Percentiles rank a stretch among this genome's conserved stretches.
These are phyloP conservation scores for Monosporascus sp. DNA, from an alignment of 2,329 filamentous ascomycete species.

Conservation along the genomic window DNA sequence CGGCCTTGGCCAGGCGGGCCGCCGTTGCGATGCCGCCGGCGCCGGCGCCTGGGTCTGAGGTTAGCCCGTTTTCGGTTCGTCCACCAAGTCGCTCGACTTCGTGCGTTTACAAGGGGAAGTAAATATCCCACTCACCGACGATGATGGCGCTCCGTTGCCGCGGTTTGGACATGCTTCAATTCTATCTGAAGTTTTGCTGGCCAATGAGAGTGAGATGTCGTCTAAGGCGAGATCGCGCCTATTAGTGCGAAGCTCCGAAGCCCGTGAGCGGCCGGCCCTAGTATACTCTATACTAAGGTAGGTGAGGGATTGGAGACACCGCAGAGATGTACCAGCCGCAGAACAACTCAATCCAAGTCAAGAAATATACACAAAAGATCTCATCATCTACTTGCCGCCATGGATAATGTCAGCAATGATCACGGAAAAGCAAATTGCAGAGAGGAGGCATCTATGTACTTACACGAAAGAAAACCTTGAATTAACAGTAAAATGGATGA, in stretches of 20 bases:
- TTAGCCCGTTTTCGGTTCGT: not conserved
- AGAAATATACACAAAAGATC: too few species aligned
- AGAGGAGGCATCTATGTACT: too few species aligned
- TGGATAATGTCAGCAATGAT: too few species aligned
- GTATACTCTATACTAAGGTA: not conserved
- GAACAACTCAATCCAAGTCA: too few species aligned
- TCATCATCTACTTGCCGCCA: too few species aligned
- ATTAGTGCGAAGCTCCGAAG: not conserved
- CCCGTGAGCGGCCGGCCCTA: not conserved
- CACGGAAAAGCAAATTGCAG: too few species aligned
- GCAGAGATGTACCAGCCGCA: too few species aligned
- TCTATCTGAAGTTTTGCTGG: not conserved
- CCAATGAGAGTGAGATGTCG: not conserved
- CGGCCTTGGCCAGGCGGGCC: slow-evolving; percentile 64
- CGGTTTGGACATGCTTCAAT: not conserved
- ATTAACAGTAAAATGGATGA: too few species aligned
- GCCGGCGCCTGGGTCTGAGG: slow-evolving; percentile 51
- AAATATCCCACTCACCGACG: slow-evolving; percentile 35
- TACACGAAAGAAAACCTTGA: too few species aligned
- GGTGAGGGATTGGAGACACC: not conserved
- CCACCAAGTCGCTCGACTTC: not conserved
- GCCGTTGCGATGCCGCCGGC: slow-evolving; percentile 67
- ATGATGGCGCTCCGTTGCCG: slow-evolving; percentile 39
- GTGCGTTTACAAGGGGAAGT: not conserved
- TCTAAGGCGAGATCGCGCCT: not conserved